Conservation (phyloP, 192 early-diverging fungal species). For the Linnemannia elongata region DNA sequence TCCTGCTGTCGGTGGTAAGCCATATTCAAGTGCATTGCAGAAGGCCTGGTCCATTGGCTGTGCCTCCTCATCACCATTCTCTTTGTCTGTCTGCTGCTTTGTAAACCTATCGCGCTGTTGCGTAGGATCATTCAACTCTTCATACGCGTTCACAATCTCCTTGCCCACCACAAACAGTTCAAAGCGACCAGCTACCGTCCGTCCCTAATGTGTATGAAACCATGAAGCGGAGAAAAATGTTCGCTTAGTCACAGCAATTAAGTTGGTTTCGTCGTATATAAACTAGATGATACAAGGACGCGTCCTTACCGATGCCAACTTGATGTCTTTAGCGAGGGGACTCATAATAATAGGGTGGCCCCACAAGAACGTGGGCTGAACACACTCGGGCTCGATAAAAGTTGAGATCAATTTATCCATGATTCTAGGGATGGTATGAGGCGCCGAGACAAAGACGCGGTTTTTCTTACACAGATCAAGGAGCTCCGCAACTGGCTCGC, state of each 20-base stretch:
- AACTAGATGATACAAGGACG: too few relatives aligned
- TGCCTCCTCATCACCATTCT: constrained; percentile 82
- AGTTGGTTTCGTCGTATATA: background rate
- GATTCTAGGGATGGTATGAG: constrained; percentile 75
- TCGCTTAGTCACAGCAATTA: background rate
- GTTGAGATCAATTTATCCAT: constrained; percentile 80
- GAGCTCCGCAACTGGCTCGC: constrained; percentile 37
- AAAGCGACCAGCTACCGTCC: constrained; percentile 73
- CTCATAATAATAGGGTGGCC: constrained; percentile 86
- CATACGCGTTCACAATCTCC: constrained; percentile 90
- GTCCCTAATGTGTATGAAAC: constrained; percentile 21
- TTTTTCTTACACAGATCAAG: constrained; percentile 51
- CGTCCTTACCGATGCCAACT: constrained; percentile 42
- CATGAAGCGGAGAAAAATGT: background rate
- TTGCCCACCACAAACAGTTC: constrained; percentile 84
- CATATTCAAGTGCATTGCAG: constrained; percentile 84
- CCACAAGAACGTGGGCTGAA: constrained; percentile 85
- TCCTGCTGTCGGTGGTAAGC: constrained; percentile 88
- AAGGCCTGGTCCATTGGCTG: constrained; percentile 80
- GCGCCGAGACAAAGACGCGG: constrained; percentile 55
- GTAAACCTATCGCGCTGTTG: constrained; percentile 79
- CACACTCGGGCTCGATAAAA: constrained; percentile 82
- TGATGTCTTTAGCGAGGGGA: constrained; percentile 80
- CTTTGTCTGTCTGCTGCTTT: constrained; percentile 73
- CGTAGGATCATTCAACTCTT: constrained; percentile 89